Evolutionary conservation across 305 asterid genomes (phyloP).

Genomic region (Rubia occidens): DNA sequence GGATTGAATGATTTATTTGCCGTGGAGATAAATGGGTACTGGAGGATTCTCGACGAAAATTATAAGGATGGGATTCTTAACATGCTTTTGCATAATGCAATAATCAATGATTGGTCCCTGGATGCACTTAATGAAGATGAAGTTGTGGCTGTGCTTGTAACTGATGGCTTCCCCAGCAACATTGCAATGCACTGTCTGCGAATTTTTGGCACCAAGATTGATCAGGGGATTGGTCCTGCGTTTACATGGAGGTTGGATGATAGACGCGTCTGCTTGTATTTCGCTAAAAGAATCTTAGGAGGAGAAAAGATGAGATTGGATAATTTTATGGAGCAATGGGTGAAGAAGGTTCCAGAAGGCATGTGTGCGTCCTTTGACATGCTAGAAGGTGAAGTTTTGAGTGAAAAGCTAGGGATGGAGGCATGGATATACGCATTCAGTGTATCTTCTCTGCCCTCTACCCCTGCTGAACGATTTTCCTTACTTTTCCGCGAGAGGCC

Average conservation of each 20-base stretch:
- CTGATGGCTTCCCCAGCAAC: conserved; percentile 59
- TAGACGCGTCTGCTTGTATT: conserved; percentile 48
- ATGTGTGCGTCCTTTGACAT: conserved; percentile 47
- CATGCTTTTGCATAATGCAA: conserved; percentile 54
- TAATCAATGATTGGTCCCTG: conserved; percentile 60
- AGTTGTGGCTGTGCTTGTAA: conserved; percentile 45
- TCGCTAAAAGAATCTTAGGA: conserved; percentile 59
- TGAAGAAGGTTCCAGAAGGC: conserved; percentile 50
- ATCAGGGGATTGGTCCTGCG: conserved; percentile 24
- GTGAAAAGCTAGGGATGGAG: conserved; percentile 62
- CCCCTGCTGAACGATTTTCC: conserved; percentile 62
- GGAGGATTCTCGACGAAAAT: conserved; percentile 65
- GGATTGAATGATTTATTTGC: conserved; percentile 56
- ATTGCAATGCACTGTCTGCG: conserved; percentile 62
- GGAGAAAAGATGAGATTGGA: conserved; percentile 63
- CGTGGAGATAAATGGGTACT: conserved; percentile 67
- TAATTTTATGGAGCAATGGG: conserved; percentile 63
- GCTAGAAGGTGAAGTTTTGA: conserved; percentile 81
- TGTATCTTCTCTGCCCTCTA: conserved; percentile 56
- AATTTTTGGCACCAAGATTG: conserved; percentile 40
- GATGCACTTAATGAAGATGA: conserved; percentile 52
- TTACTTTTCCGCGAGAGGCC: conserved; percentile 48
- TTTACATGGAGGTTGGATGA: conserved; percentile 59
- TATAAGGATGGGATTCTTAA: conserved; percentile 45
- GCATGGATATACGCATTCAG: conserved; percentile 59